Evolutionary conservation across 768 basidiomycete species (phyloP), one percentile per base, ranked within the genome.

Genomic region (Suillus occidentalis): DNA sequence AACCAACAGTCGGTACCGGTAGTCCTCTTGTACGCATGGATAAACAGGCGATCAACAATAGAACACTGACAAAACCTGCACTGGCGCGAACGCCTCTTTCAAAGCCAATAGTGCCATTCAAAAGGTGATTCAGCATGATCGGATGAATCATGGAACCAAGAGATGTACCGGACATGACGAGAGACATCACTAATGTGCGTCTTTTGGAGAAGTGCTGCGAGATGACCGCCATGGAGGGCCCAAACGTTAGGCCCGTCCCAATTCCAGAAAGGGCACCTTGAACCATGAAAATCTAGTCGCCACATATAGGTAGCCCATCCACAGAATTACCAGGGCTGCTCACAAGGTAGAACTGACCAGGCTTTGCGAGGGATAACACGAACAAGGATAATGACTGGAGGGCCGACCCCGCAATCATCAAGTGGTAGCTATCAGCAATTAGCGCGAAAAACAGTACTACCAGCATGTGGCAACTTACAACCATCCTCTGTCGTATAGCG

Each of bases 121-220:
- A 65, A 34, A 61, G 65, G 22, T 79, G 73, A 71, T 90, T 90
- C 31, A 91, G 75, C 79, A 89, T 83, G 66, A 88, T 85, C 1
- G 87, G 85, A 62, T 88, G 83, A 20, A 84, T 68, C 22, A 85
- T 74, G 9, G 84, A 87, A 9, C 89, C 88, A 4, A 87, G 71
- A 2, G 84, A 81, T 39, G 82, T 79, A 31, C 83, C 83, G 40
- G 84, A 83, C 31, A 81, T 36, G 6, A 77, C 77, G 57, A 86
- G 70, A 12, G 84, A 82, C 68, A 83, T 81, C 6, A 82, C 82
- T 3, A 81, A 66, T 6, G 81, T 71, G 31, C 82, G 75, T 18
- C 75, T 73, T 56, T 71, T 72, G 37, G 71, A 70, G 72, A 85
- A 86, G 66, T 81, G 79, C 39, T 83, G 84, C 4, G 81, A 77